These are phyloP conservation scores for Rubroboletus satanas DNA, from an alignment of 768 basidiomycete species.

Conservation along the genomic window DNA sequence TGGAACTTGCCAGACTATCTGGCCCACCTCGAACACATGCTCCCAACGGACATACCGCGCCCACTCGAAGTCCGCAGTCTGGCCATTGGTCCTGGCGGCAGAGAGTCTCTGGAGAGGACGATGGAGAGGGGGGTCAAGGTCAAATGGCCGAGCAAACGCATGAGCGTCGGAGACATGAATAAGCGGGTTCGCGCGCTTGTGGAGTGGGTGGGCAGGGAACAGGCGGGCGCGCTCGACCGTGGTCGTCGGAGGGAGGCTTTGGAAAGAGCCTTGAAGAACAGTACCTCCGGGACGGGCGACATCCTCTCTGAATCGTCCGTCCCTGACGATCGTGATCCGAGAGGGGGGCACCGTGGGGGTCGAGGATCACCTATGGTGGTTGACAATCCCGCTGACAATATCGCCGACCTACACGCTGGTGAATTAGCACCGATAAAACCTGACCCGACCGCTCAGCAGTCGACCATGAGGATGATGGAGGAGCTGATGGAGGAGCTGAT, in stretches of 20 bases:
- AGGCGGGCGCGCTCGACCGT: conserved; percentile 71
- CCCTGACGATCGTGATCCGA: conserved; percentile 16
- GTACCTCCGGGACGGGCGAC: conserved; percentile 7
- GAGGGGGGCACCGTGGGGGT: conserved; percentile 9
- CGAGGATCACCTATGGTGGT: conserved; percentile 33
- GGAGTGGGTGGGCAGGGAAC: conserved; percentile 91
- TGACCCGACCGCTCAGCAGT: conserved; percentile 19
- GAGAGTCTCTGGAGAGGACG: conserved; percentile 56
- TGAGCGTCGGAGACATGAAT: conserved; percentile 97
- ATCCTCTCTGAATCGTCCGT: conserved; percentile 5
- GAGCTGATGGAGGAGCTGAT: conserved; percentile 89
- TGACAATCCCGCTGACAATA: conserved; percentile 21
- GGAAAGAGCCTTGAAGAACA: conserved; percentile 44
- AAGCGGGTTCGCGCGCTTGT: conserved; percentile 87
- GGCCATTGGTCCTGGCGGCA: conserved; percentile 39
- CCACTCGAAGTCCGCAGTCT: conserved; percentile 66
- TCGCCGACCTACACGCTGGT: conserved; percentile 13
- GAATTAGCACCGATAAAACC: conserved; percentile 10
- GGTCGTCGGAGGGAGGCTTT: conserved; percentile 65
- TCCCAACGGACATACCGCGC: conserved; percentile 72
- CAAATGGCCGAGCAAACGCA: conserved; percentile 90
- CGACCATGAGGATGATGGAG: conserved; percentile 83
- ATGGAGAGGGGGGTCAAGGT: conserved; percentile 81
- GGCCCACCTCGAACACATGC: conserved; percentile 76
- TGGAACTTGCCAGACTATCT: conserved; percentile 96